These are phyloP conservation scores for Chlamydomonas sphaeroides DNA, from an alignment of 139 green algal genomes.

Conservation along the genomic window DNA sequence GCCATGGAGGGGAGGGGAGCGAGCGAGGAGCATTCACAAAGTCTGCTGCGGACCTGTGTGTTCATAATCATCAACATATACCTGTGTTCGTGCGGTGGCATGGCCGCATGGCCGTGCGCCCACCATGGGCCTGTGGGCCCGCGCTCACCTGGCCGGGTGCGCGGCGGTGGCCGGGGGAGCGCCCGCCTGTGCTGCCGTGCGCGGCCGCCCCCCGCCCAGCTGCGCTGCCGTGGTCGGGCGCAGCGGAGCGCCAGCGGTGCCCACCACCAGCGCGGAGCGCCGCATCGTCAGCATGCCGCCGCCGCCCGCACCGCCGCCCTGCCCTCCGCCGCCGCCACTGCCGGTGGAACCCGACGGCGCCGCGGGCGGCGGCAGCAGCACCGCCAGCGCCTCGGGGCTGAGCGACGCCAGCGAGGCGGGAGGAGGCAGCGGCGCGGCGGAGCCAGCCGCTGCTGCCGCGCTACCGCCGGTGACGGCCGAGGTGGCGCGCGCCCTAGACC, in stretches of 20 bases:
- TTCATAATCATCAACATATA: too few relatives aligned
- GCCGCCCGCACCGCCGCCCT: not conserved
- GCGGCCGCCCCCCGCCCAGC: not conserved
- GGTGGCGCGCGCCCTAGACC: not conserved
- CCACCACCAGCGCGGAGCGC: not conserved
- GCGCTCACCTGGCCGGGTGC: not conserved
- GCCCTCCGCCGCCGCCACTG: not conserved
- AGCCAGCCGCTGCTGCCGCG: too few relatives aligned
- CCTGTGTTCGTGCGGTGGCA: too few relatives aligned
- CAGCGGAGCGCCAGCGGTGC: not conserved
- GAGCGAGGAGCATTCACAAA: too few relatives aligned
- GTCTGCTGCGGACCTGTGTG: too few relatives aligned
- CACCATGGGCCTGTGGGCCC: too few relatives aligned
- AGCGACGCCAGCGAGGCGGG: not conserved
- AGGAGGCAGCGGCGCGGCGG: not conserved
- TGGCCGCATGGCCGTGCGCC: too few relatives aligned
- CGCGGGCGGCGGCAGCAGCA: slow-evolving; percentile 2
- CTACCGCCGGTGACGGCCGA: not conserved
- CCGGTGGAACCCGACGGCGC: not conserved
- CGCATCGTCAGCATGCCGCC: slow-evolving; percentile 12
- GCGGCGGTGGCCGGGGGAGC: not conserved
- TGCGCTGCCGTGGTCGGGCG: slow-evolving; percentile 12
- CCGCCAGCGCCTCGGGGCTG: slow-evolving; percentile 14
- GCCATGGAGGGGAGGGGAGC: too few relatives aligned
- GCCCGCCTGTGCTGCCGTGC: too few relatives aligned